A percentile compares a stretch with the other conserved stretches of the same genome.
Conservation (phyloP, 331 rosid species). For the Quercus lobata region DNA sequence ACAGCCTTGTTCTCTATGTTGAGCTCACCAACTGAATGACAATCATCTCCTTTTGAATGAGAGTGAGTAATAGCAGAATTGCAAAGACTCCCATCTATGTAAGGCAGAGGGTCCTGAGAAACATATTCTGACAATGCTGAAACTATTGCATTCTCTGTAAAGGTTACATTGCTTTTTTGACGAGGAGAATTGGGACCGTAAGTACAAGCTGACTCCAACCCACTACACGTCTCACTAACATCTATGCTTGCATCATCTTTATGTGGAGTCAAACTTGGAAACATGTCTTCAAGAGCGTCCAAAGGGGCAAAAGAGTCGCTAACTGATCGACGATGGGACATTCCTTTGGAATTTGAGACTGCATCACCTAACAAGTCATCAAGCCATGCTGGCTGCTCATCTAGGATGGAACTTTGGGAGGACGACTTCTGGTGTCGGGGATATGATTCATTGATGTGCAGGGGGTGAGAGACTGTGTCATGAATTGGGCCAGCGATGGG, state of each 20-base stretch:
- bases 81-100: constrained; percentile 17
- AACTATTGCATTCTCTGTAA: constrained; percentile 29
- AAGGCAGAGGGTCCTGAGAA: constrained; percentile 18
- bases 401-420: constrained; percentile 16
- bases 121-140: constrained; percentile 42
- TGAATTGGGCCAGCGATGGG: constrained; percentile 14
- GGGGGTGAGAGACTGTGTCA: constrained; percentile 2
- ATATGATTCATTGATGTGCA: constrained; percentile 7
- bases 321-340: constrained; percentile 28
- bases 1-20: constrained; percentile 22
- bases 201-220: constrained; percentile 25
- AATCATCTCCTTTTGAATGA: constrained; percentile 3
- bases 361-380: constrained; percentile 27
- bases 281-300: constrained; percentile 26
- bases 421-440: constrained; percentile 1
- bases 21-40: constrained; percentile 10
- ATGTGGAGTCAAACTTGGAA: constrained; percentile 8
- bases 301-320: constrained; percentile 35
- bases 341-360: constrained; percentile 16
- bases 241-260: constrained; percentile 16
- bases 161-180: constrained; percentile 26
- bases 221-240: constrained; percentile 16
- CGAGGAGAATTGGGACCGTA: constrained; percentile 52
- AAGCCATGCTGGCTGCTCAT: constrained; percentile 41
- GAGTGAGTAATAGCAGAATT: constrained; percentile 10